Conservation (phyloP, 129 eudicot species). For the Saposhnikovia divaricata region DNA sequence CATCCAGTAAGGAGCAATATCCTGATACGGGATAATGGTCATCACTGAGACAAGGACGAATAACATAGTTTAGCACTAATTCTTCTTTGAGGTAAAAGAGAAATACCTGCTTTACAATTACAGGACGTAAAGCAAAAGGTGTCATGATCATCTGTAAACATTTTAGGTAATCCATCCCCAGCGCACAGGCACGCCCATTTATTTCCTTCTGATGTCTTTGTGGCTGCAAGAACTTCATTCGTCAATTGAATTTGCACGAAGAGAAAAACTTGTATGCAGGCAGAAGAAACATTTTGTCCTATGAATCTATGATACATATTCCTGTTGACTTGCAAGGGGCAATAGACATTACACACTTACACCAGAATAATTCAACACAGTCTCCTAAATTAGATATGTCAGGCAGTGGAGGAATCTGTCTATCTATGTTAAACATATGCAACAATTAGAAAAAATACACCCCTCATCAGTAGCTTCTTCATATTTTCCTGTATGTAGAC, state of each 20-base stretch:
- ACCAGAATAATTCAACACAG: background rate
- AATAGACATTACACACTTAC: background rate
- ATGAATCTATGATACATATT: background rate
- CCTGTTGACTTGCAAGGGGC: background rate
- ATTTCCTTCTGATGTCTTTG: slow-evolving; percentile 30
- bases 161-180: slow-evolving; percentile 48
- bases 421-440: background rate
- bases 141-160: slow-evolving; percentile 28
- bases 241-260: slow-evolving; percentile 4
- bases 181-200: slow-evolving; percentile 68
- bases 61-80: background rate
- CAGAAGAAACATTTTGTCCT: background rate
- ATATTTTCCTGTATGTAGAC: background rate
- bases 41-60: background rate
- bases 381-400: background rate
- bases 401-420: background rate
- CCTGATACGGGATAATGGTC: background rate
- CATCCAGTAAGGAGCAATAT: background rate
- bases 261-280: background rate
- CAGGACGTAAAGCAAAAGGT: slow-evolving; percentile 61
- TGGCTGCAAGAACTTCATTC: slow-evolving; percentile 14
- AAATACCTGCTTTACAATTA: slow-evolving; percentile 73
- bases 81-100: background rate
- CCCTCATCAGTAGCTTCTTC: background rate
- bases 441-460: background rate